Evolutionary conservation across 805 yeast genomes (phyloP).

Genomic region (Candida dendrica): DNA sequence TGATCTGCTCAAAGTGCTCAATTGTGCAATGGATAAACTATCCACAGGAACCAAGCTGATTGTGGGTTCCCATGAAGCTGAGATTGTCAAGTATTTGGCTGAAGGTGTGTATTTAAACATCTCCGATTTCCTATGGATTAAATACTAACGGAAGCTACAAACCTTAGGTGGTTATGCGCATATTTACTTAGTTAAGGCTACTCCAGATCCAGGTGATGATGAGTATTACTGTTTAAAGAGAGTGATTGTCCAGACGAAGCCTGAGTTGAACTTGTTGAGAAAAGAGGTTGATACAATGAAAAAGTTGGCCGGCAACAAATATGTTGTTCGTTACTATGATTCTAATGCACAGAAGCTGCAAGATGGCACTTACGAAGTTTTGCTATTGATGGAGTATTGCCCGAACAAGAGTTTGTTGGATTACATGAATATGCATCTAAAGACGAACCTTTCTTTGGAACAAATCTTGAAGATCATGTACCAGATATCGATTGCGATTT

Average conservation of each 20-base stretch:
- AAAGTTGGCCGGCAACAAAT: conserved; percentile 43
- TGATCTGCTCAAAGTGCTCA: neutral
- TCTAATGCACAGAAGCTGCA: conserved; percentile 63
- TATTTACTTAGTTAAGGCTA: conserved; percentile 57
- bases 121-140: no score
- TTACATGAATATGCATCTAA: conserved; percentile 80
- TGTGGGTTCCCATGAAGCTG: conserved; percentile 56
- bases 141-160: no score
- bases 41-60: conserved; percentile 46
- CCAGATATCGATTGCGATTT: conserved; percentile 73
- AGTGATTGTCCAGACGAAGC: conserved; percentile 66
- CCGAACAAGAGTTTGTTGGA: conserved; percentile 82
- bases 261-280: conserved; percentile 56
- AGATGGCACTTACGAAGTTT: conserved; percentile 66
- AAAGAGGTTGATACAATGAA: conserved; percentile 80
- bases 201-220: conserved; percentile 36
- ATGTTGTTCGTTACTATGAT: conserved; percentile 65
- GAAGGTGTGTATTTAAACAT: conserved; percentile 45
- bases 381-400: conserved; percentile 89
- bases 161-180: conserved; percentile 77
- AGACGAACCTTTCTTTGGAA: conserved; percentile 65
- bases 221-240: conserved; percentile 64
- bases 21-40: conserved; percentile 16
- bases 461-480: conserved; percentile 80
- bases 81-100: conserved; percentile 49